Evolutionary conservation across 1,139 yeast species (phyloP).

Genomic region (Kodamaea anthophila): DNA sequence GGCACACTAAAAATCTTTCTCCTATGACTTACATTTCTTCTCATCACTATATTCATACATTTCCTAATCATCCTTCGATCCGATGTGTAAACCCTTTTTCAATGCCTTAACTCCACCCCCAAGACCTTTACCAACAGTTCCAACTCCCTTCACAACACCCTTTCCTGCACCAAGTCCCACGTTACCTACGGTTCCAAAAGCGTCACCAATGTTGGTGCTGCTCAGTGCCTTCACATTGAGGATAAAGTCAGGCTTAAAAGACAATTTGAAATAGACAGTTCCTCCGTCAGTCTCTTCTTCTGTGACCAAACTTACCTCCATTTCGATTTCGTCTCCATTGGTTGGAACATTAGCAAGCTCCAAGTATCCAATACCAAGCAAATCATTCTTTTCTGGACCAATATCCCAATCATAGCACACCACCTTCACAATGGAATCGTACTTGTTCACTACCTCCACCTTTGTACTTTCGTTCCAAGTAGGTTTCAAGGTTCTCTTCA

Average conservation of each 20-base stretch:
- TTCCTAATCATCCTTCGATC: slow-evolving; percentile 9
- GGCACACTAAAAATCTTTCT: no score
- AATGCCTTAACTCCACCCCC: slow-evolving; percentile 35
- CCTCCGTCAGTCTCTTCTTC: slow-evolving; percentile 62
- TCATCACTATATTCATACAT: no score
- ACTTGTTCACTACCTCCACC: slow-evolving; percentile 52
- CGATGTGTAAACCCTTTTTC: slow-evolving; percentile 33
- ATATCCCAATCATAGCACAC: slow-evolving; percentile 86
- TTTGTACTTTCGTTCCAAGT: slow-evolving; percentile 67
- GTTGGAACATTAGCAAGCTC: slow-evolving; percentile 59
- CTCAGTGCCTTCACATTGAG: slow-evolving; percentile 37
- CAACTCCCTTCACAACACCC: slow-evolving; percentile 43
- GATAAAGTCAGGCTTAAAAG: slow-evolving; percentile 68
- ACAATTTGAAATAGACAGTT: slow-evolving; percentile 47
- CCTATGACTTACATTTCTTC: no score
- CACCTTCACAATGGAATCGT: slow-evolving; percentile 52
- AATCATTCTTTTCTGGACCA: slow-evolving; percentile 79
- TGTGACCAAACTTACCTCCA: slow-evolving; percentile 49
- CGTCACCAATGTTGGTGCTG: slow-evolving; percentile 38
- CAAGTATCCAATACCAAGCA: slow-evolving; percentile 61
- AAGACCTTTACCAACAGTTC: slow-evolving; percentile 31
- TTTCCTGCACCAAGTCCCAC: slow-evolving; percentile 36
- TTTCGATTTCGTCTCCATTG: slow-evolving; percentile 40
- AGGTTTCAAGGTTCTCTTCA: slow-evolving; percentile 85
- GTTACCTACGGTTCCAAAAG: slow-evolving; percentile 30